These are phyloP conservation scores for Blastobotrys attinorum DNA, from an alignment of 805 yeast species.

Conservation along the genomic window DNA sequence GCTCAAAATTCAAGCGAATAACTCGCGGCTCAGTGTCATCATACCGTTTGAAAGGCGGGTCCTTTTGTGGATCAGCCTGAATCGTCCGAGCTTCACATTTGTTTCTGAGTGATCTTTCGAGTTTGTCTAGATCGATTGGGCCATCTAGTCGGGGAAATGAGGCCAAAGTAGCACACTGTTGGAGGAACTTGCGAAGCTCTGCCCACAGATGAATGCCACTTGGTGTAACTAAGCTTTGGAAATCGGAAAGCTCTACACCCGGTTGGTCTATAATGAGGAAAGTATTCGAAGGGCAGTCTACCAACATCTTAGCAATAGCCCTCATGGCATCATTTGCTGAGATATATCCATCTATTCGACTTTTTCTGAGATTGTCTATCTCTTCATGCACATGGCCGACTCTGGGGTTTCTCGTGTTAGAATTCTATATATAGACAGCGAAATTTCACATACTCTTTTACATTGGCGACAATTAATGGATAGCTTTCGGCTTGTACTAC, in stretches of 20 bases:
- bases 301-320: constrained; percentile 28
- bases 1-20: constrained; percentile 46
- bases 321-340: constrained; percentile 5
- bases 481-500: constrained; percentile 7
- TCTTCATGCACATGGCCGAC: constrained; percentile 12
- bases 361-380: constrained; percentile 13
- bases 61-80: constrained; percentile 28
- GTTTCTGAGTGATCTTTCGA: constrained; percentile 35
- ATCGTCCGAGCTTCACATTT: constrained; percentile 45
- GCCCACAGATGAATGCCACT: constrained; percentile 12
- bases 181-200: constrained; percentile 14
- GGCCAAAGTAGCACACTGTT: constrained; percentile 17
- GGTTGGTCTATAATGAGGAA: constrained; percentile 48
- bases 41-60: constrained; percentile 32
- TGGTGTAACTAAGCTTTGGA: constrained; percentile 21
- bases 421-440: background rate
- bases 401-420: constrained; percentile 2
- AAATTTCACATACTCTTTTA: constrained; percentile 15
- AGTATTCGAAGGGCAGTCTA: constrained; percentile 43
- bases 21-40: constrained; percentile 54
- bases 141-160: constrained; percentile 21
- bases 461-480: constrained; percentile 15
- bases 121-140: constrained; percentile 33
- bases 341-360: constrained; percentile 12
- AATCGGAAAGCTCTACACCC: constrained; percentile 43